These are phyloP conservation scores for Phoenix dactylifera DNA, from an alignment of 176 grass and related monocot species.

Conservation along the genomic window DNA sequence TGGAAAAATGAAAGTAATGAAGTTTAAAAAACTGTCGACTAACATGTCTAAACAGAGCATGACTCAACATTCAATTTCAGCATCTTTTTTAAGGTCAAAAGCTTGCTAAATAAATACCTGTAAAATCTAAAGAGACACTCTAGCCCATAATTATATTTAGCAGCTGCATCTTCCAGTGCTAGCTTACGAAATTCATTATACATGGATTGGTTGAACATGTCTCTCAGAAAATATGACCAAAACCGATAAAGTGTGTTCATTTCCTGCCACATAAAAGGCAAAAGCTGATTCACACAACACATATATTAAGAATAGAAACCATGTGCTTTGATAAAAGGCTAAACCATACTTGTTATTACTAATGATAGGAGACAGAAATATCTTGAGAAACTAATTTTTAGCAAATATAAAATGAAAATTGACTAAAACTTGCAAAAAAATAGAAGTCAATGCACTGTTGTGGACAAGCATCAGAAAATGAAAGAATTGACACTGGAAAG, in stretches of 20 bases:
- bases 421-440: background rate
- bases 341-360: no score
- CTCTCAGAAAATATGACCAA: constrained; percentile 98
- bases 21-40: no score
- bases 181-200: constrained; percentile 84
- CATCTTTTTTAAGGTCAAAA: no score
- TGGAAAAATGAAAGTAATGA: constrained; percentile 27
- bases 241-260: constrained; percentile 98
- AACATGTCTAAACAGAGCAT: no score
- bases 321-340: no score
- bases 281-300: background rate
- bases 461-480: background rate
- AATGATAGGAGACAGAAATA: no score
- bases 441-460: background rate
- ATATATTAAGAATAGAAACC: no score
- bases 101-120: constrained; percentile 32
- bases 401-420: background rate
- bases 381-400: background rate
- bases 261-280: constrained; percentile 46
- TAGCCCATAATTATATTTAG: constrained; percentile 89
- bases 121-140: constrained; percentile 99
- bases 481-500: background rate
- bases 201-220: constrained; percentile 83
- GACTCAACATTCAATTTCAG: no score
- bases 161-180: constrained; percentile 71